Evolutionary conservation across 192 early-diverging fungal species (phyloP).

Genomic region (Mortierella alpina): DNA sequence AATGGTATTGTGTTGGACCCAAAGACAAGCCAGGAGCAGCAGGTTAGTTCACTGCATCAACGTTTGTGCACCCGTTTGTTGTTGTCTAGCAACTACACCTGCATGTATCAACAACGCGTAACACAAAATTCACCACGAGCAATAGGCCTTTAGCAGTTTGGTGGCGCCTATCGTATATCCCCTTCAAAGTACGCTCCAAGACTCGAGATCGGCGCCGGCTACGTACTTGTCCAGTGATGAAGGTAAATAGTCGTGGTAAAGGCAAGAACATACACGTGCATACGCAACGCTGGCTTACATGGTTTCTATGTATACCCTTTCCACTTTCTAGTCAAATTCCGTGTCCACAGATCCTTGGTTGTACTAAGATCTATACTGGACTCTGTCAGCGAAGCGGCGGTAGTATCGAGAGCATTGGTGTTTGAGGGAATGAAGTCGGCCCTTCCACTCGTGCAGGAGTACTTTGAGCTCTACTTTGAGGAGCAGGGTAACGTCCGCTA

Average conservation of each 20-base stretch:
- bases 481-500: slow-evolving; percentile 22
- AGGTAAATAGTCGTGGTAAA: not conserved
- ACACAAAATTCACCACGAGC: not conserved
- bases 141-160: slow-evolving; percentile 24
- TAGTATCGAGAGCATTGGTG: slow-evolving; percentile 15
- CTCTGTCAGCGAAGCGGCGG: slow-evolving; percentile 30
- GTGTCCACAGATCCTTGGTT: slow-evolving; percentile 26
- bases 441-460: slow-evolving; percentile 37
- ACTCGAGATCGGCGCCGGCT: slow-evolving; percentile 15
- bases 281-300: no score
- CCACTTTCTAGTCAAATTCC: slow-evolving; percentile 26
- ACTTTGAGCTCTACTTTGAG: slow-evolving; percentile 38
- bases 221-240: slow-evolving; percentile 12
- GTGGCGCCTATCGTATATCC: slow-evolving; percentile 33
- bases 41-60: not conserved
- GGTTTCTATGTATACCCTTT: not conserved
- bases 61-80: not conserved
- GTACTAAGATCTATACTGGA: slow-evolving; percentile 14
- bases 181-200: slow-evolving; percentile 30
- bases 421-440: slow-evolving; percentile 32
- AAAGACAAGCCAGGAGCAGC: slow-evolving; percentile 18
- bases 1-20: slow-evolving; percentile 27
- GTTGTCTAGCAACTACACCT: not conserved
- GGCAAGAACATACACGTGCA: no score
- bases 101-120: not conserved